phyloP scores from a whole-genome alignment of 179 eudicot species.

The Dionaea muscipula region DNA sequence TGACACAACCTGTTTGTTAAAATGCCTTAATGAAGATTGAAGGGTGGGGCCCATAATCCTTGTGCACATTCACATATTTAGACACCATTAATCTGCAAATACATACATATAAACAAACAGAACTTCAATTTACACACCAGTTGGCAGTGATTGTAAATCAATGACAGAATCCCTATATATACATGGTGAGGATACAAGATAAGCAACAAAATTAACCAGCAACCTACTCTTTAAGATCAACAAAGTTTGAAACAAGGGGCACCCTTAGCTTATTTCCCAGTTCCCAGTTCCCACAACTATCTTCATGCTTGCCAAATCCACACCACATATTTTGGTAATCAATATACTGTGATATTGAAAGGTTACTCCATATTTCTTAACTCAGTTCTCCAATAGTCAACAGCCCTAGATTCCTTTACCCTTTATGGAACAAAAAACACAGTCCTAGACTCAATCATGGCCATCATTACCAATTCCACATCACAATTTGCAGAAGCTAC shows the following conservation, averaged over 20 bases:
- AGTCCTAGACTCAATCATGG: no score
- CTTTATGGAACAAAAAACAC: no score
- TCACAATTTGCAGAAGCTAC: neutral
- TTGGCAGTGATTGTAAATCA: neutral
- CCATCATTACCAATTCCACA: neutral
- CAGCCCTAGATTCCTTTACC: neutral
- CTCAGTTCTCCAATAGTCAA: neutral
- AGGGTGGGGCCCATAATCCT: no score
- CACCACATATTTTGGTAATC: neutral
- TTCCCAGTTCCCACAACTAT: neutral
- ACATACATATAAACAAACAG: neutral
- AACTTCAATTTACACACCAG: neutral
- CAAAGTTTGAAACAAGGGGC: neutral
- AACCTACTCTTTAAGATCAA: neutral
- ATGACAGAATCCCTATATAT: neutral
- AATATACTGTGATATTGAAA: no score
- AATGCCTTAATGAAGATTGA: no score
- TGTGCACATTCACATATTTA: slow-evolving; percentile 25
- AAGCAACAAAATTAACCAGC: neutral
- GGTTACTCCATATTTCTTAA: no score
- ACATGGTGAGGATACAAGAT: neutral
- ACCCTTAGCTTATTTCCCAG: neutral
- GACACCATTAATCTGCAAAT: slow-evolving; percentile 31
- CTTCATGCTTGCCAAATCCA: neutral
- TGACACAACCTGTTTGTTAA: no score